phyloP scores from a whole-genome alignment of 208 protist genomes.

The Porcisia deanei region DNA sequence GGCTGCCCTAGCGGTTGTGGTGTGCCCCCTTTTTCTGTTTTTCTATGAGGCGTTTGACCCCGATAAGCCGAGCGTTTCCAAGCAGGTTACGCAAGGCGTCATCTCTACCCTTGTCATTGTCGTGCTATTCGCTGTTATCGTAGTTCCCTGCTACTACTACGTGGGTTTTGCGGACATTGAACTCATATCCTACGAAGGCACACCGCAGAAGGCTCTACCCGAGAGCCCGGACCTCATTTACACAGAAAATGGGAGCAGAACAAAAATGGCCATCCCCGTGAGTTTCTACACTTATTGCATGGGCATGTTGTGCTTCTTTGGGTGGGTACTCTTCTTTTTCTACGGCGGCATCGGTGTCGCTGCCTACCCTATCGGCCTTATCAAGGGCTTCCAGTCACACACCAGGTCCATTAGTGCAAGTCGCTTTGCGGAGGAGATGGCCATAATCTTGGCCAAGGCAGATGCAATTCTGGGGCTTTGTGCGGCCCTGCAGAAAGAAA shows the following conservation, averaged over 20 bases:
- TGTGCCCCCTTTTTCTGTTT: constrained; percentile 93
- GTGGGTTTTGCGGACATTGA: constrained; percentile 49
- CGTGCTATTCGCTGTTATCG: constrained; percentile 56
- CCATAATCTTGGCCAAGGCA: constrained; percentile 80
- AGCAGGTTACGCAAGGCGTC: constrained; percentile 57
- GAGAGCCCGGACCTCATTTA: constrained; percentile 5
- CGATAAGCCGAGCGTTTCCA: constrained; percentile 53
- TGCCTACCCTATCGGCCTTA: constrained; percentile 80
- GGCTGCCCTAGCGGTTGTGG: constrained; percentile 61
- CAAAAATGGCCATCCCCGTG: constrained; percentile 44
- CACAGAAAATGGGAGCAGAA: constrained; percentile 24
- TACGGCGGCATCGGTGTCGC: constrained; percentile 94
- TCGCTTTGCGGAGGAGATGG: constrained; percentile 73
- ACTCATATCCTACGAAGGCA: constrained; percentile 40
- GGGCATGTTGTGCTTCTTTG: constrained; percentile 77
- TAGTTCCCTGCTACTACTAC: constrained; percentile 53
- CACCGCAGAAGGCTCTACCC: constrained; percentile 33
- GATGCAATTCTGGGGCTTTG: constrained; percentile 69
- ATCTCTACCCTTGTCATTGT: constrained; percentile 79
- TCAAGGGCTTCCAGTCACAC: constrained; percentile 47
- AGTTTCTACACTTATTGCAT: constrained; percentile 83
- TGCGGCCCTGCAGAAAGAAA: constrained; percentile 49
- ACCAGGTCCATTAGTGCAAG: constrained; percentile 55
- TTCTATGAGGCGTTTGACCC: constrained; percentile 94
- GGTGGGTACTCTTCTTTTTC: constrained; percentile 91